A percentile compares a stretch with the other conserved stretches of the same genome.
These are phyloP conservation scores for Aquanectria penicillioides DNA, from an alignment of 2,329 filamentous ascomycete species.

Conservation along the genomic window DNA sequence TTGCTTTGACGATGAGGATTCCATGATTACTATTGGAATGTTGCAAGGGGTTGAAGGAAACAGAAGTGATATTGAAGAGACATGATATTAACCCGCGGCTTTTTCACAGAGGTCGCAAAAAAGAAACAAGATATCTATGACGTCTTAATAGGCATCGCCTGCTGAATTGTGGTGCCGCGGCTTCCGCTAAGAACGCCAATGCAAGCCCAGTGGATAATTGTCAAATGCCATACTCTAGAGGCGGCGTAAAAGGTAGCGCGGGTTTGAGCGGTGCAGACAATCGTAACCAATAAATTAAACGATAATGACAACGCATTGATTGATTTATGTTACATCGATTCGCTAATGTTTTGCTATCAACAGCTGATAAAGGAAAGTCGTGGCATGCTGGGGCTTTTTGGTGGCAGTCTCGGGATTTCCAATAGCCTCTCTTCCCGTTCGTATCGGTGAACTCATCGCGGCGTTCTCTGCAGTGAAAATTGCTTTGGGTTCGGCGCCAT, in stretches of 20 bases:
- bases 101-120: background rate
- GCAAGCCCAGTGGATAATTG: background rate
- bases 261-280: background rate
- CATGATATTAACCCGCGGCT: background rate
- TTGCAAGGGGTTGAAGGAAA: background rate
- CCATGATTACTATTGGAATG: no score
- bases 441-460: conserved; percentile 2
- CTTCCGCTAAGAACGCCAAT: background rate
- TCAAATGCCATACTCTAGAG: background rate
- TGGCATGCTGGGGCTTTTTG: no score
- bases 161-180: background rate
- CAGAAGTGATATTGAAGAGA: background rate
- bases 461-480: background rate
- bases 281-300: background rate
- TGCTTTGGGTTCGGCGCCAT: conserved; percentile 14
- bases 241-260: background rate
- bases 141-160: background rate
- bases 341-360: no score
- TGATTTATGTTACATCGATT: no score
- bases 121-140: background rate
- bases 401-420: no score
- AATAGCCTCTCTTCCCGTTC: no score
- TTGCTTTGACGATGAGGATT: background rate
- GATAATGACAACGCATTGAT: no score
- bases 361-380: background rate